Evolutionary conservation across 2,329 filamentous ascomycete genomes (phyloP), one percentile per base, ranked within the genome.

Genomic region (Cercospora sesami): DNA sequence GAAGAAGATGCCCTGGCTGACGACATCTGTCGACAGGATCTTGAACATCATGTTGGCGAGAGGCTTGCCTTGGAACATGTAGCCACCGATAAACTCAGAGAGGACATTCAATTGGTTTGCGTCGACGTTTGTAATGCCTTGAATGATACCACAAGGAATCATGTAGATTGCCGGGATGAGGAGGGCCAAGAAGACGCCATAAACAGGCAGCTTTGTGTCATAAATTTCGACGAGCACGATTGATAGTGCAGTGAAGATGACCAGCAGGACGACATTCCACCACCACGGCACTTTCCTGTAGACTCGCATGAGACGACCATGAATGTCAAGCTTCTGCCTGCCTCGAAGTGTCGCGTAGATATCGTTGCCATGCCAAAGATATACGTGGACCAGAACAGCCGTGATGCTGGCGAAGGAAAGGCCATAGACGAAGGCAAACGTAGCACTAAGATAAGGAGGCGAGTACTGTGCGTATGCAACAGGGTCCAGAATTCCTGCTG

Each of bases 111-210:
- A 79, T 26, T 80, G 75, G 58, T 76, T 76, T 3, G 74, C 72
- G 39, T 77, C 73, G 23, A 76, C 75, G 58, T 76, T 77, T 9
- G 93, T 96, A 72, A 96, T 92, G 16, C 92, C 93, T 91, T 95
- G 96, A 75, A 96, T 91, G 77, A 96, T 95, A 69, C 93, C 93
- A 71, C 95, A 94, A 10, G 93, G 93, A 68, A 96, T 92, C 81
- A 96, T 96, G 69, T 96, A 90, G 64, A 94, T 79, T 21, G 89
- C 88, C 69, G 92, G 93, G 64, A 96, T 92, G 28, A 84, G 86
- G 2, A 96, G 84, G 1, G 93, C 91, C 5, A 96, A 85, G 16
- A 96, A 83, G 3, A 96, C 83, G 4, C 93, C 93, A 75, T 95
- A 95, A 90, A 93, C 96, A 0, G 93, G 93, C 16, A 77, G 69